These are phyloP conservation scores for Aureobasidium zeae DNA, from an alignment of 2,329 filamentous ascomycete genomes.

Conservation along the genomic window DNA sequence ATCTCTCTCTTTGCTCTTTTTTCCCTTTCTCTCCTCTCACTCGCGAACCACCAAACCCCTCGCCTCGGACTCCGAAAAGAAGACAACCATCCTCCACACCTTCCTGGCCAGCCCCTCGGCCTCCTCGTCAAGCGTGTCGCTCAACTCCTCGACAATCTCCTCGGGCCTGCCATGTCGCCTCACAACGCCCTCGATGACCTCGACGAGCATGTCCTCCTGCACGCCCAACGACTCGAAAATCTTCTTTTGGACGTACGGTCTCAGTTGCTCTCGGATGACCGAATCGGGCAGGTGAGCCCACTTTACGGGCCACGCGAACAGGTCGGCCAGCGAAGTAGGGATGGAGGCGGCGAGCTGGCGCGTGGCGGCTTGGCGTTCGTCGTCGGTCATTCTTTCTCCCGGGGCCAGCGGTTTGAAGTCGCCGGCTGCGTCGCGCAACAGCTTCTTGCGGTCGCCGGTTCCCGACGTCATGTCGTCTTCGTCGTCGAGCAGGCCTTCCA, in stretches of 20 bases:
- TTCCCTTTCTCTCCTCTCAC: no score
- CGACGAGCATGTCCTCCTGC: constrained; percentile 90
- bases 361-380: constrained; percentile 76
- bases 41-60: constrained; percentile 50
- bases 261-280: constrained; percentile 73
- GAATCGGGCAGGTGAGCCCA: constrained; percentile 84
- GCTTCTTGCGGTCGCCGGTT: constrained; percentile 42
- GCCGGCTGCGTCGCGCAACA: constrained; percentile 24
- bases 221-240: constrained; percentile 93
- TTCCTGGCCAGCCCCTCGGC: constrained; percentile 91
- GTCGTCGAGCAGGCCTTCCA: constrained; percentile 89
- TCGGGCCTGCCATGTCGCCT: constrained; percentile 64
- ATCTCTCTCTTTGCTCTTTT: no score
- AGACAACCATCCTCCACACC: constrained; percentile 96
- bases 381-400: constrained; percentile 65
- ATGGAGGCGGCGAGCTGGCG: constrained; percentile 81
- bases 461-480: constrained; percentile 60
- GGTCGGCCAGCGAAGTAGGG: constrained; percentile 63
- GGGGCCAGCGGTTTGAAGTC: constrained; percentile 39
- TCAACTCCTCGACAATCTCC: constrained; percentile 73
- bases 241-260: constrained; percentile 96
- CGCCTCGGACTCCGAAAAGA: constrained; percentile 93
- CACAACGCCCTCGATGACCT: constrained; percentile 82
- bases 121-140: constrained; percentile 88
- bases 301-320: constrained; percentile 88